Evolutionary conservation across 306 rosid species (phyloP), one percentile per base, ranked within the genome.

Genomic region (Betula pendula): DNA sequence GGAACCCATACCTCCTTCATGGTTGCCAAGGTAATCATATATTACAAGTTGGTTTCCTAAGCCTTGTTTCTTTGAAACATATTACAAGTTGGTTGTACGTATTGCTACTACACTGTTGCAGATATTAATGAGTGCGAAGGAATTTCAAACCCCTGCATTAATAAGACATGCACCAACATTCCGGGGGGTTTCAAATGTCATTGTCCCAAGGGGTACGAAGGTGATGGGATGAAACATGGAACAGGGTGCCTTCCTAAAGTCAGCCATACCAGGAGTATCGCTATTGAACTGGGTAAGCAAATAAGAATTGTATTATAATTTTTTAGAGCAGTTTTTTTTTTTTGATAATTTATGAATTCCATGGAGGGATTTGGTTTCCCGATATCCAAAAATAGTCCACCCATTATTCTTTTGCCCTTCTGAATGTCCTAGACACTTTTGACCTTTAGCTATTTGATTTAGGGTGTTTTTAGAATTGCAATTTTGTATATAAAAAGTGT

Each of bases 11-110:
- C 75, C 77, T 60, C 8, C 27, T 22, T 22, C 17, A 29, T 2
- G 82, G 77, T 8, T 83, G 86, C 44, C n/a, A 49, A 27, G 77
- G 80, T 81, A 60, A 22, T 4, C 15, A 25, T 22, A 20, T 58
- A 6, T 29, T 29, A 29, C 29, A 58, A 1, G 22, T 8, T 53
- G 16, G 19, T 25, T 53, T 53, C n/a, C 2, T 29, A 29, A 1
- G 2, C 1, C 31, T 29, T 29, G 1, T 29, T 29, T 29, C 2
- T 29, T 29, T 29, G 31, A 29, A 1, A 7, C 2, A 53, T 29
- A 29, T 29, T 1, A 29, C 33, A 29, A 29, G 33, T 29, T 29
- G 33, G 33, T 29, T 29, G 33, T 29, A 29, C 2, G 33, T 29
- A 29, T 29, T 29, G 33, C 33, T 2, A 11, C 13, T 43, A 10